Base-by-base conservation (phyloP, 306 rosid genomes). In the Fragaria iinumae region DNA sequence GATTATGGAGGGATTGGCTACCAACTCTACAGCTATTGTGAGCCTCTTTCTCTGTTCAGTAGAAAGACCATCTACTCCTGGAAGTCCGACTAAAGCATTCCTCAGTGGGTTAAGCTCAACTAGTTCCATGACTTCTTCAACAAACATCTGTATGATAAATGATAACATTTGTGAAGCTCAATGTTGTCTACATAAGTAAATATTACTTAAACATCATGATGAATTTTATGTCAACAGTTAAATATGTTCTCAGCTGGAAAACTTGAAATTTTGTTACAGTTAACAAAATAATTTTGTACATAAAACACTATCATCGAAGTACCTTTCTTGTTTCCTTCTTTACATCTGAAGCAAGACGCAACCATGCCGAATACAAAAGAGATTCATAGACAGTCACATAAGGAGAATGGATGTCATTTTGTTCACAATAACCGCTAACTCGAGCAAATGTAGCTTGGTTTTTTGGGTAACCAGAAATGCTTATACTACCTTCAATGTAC, bases 351-450 rank as follows among this genome's bases (percentile, higher is more conserved):
- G 86, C 72, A 56, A 85, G 83, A 71, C 89, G 89, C 34, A 85
- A 80, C 86, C 86, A 85, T 0, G 89, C 82, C 17, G 89, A 85
- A 68, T 85, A 85, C 18, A 82, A 38, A 53, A 85, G 78, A n/a
- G 89, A 85, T 79, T 85, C 89, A 8, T 80, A 73, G 64, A 85
- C 82, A 11, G 89, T 85, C 43, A 85, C 69, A 57, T 85, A 79
- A 2, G 89, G 86, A 0, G 89, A 85, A 72, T 85, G 89, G 69
- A 82, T 85, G 76, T 85, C 89, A 60, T 82, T 85, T 41, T 85
- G 89, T 73, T 85, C 89, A 66, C 89, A 85, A 45, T 85, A 85
- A 50, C 89, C 89, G 12, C 77, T 76, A 69, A 85, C 83, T 32
- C 89, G 72, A 27, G 89, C 89, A 77, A 85, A 85, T 11, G 86